phyloP scores from a whole-genome alignment of 139 green algal species.

The Dunaliella primolecta region DNA sequence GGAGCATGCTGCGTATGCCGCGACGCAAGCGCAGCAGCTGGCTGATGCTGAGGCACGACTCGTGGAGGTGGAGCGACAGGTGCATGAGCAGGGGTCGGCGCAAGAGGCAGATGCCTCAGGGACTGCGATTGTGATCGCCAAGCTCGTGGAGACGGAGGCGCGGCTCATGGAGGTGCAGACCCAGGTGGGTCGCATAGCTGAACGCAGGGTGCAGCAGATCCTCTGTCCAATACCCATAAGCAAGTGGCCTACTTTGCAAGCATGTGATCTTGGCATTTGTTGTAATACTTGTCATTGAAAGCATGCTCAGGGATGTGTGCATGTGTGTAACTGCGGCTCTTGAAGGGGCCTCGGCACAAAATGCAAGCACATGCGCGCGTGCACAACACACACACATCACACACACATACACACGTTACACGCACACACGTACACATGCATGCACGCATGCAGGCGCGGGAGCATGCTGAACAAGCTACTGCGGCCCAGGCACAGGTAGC shows the following conservation, averaged over 20 bases:
- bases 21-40: neutral
- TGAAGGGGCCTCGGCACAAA: too few relatives aligned
- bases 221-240: too few relatives aligned
- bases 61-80: neutral
- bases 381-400: neutral
- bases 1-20: too few relatives aligned
- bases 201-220: too few relatives aligned
- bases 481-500: neutral
- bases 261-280: too few relatives aligned
- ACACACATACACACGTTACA: neutral
- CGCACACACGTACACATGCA: neutral
- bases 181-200: too few relatives aligned
- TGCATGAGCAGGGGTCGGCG: neutral
- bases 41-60: too few relatives aligned
- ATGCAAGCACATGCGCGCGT: too few relatives aligned
- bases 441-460: neutral
- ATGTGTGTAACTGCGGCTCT: too few relatives aligned
- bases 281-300: too few relatives aligned
- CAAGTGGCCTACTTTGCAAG: too few relatives aligned
- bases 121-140: neutral
- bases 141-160: neutral
- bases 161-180: neutral
- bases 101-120: neutral
- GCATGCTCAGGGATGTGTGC: too few relatives aligned
- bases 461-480: neutral